These are phyloP conservation scores for Nakaseomyces glabratus DNA, from an alignment of 1,139 yeast genomes.

Conservation along the genomic window DNA sequence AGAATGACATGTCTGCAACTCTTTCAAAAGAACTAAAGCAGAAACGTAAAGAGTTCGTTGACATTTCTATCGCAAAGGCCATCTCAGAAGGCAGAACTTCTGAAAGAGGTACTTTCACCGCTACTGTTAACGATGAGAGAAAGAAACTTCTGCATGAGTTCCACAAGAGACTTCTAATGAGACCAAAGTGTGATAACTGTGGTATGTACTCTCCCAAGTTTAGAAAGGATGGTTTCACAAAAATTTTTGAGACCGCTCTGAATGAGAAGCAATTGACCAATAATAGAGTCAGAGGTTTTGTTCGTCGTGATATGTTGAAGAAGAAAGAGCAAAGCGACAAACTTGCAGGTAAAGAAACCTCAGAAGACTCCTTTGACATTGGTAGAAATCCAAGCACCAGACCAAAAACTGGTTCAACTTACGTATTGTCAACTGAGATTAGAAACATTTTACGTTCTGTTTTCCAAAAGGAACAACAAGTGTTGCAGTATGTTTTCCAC, in stretches of 20 bases:
- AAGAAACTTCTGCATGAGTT: slow-evolving; percentile 66
- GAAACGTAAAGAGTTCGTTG: slow-evolving; percentile 64
- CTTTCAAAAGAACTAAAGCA: slow-evolving; percentile 38
- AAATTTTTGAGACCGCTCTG: slow-evolving; percentile 81
- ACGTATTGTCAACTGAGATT: slow-evolving; percentile 79
- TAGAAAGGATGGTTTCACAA: slow-evolving; percentile 91
- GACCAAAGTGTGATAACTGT: slow-evolving; percentile 92
- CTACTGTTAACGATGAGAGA: slow-evolving; percentile 82
- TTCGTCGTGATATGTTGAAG: slow-evolving; percentile 63
- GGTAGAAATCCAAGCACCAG: slow-evolving; percentile 37
- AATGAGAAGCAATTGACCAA: slow-evolving; percentile 70
- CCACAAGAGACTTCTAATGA: slow-evolving; percentile 58
- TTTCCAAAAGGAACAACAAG: slow-evolving; percentile 59
- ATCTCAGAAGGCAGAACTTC: slow-evolving; percentile 66
- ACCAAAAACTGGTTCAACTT: slow-evolving; percentile 67
- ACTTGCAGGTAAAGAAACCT: slow-evolving; percentile 22
- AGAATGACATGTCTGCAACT: slow-evolving; percentile 36
- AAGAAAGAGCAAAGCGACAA: slow-evolving; percentile 28
- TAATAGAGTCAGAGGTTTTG: slow-evolving; percentile 73
- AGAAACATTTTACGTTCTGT: slow-evolving; percentile 68
- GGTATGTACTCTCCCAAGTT: slow-evolving; percentile 89
- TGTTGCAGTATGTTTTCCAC: slow-evolving; percentile 61
- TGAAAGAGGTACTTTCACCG: slow-evolving; percentile 62
- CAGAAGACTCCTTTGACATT: slow-evolving; percentile 28
- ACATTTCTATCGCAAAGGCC: slow-evolving; percentile 62